Base-by-base conservation (phyloP, 805 yeast genomes). In the Yarrowia sp. region DNA sequence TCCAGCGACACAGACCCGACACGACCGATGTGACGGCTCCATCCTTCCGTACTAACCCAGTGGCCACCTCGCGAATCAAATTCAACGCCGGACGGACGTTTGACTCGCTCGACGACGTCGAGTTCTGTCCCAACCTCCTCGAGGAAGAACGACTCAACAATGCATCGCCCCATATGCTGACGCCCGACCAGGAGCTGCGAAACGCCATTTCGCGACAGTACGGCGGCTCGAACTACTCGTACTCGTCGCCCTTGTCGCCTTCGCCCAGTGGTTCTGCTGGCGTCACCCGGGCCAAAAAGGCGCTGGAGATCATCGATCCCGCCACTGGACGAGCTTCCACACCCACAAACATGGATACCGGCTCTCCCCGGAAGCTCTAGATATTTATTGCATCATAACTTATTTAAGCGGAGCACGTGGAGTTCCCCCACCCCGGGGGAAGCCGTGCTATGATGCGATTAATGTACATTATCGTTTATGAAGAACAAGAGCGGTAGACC, bases 71-170 rank as follows among this genome's bases (percentile, higher is more conserved):
- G 19, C 64, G 64, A 58, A 58, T 58, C 50, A 58, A 58, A 58
- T 81, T 86, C 72, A 84, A 86, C 71, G 82, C 86, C 52, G 85
- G 86, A 71, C 84, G 88, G 72, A 82, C 89, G 36, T 87, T 88
- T 76, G 91, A 87, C 71, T 72, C 81, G 49, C 90, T 86, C 74
- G 89, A 87, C 70, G 92, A 88, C 72, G 74, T 83, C 40, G 92
- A 87, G 76, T 88, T 88, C 74, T 85, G 86, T 70, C 88, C 88
- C 24, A 77, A 64, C 40, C 53, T 71, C 20, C 50, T 68, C 12
- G 72, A 71, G 43, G 71, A 70, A 15, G 50, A 47, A 38, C 67
- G 66, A 58, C 60, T 60, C n/a, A n/a, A 38, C 19, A 36, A 50
- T 39, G 40, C 56, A 52, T 67, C 50, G 46, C 43, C 68, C 34